phyloP scores from a whole-genome alignment of 495 filamentous ascomycete genomes.

The Penicillium pancosmium region DNA sequence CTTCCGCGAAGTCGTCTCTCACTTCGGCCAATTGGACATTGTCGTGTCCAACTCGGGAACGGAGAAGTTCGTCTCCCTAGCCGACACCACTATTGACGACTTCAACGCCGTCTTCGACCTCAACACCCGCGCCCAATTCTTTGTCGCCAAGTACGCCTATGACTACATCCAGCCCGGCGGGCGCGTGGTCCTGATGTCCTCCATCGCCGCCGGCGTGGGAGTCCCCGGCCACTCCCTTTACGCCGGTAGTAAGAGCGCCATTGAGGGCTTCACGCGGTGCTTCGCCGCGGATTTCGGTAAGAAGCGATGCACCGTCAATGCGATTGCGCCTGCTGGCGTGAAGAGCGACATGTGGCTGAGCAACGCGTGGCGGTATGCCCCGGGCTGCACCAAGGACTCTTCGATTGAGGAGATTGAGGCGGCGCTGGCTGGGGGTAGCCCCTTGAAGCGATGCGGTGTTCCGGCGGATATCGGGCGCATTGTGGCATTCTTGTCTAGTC shows the following conservation, averaged over 20 bases:
- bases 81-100: slow-evolving; percentile 72
- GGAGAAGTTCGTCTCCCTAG: slow-evolving; percentile 49
- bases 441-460: slow-evolving; percentile 55
- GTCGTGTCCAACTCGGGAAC: slow-evolving; percentile 65
- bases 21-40: slow-evolving; percentile 74
- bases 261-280: slow-evolving; percentile 76
- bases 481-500: slow-evolving; percentile 56
- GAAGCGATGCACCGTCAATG: slow-evolving; percentile 75
- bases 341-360: slow-evolving; percentile 79
- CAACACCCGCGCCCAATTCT: slow-evolving; percentile 80
- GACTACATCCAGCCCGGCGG: slow-evolving; percentile 68
- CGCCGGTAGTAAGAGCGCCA: slow-evolving; percentile 74
- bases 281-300: slow-evolving; percentile 75
- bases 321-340: slow-evolving; percentile 74
- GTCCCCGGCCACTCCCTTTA: slow-evolving; percentile 76
- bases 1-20: slow-evolving; percentile 63
- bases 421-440: slow-evolving; percentile 43
- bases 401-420: slow-evolving; percentile 45
- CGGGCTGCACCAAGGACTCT: slow-evolving; percentile 45
- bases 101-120: slow-evolving; percentile 77
- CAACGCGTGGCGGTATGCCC: slow-evolving; percentile 67
- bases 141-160: slow-evolving; percentile 77
- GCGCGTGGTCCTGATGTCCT: slow-evolving; percentile 62
- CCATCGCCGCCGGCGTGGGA: slow-evolving; percentile 58
- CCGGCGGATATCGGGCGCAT: slow-evolving; percentile 62